Percentiles rank a stretch among this genome's conserved stretches.
Conservation (phyloP, 352 stramenopile species). For the Phytophthora parvispora region DNA sequence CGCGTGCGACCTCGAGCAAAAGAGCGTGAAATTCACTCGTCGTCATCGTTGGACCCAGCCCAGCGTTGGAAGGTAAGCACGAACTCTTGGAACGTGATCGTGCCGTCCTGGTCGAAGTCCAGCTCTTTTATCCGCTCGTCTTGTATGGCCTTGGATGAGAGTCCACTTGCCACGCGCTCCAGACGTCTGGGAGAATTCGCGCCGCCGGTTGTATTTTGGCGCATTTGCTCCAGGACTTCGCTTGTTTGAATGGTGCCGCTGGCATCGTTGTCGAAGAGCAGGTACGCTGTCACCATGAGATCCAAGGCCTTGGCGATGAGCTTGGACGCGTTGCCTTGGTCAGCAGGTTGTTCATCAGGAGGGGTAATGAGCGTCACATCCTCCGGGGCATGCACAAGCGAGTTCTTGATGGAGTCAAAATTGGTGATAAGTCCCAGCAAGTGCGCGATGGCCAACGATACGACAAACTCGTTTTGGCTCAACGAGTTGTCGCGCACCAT, state of each 20-base stretch:
- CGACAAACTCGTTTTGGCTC: slow-evolving; percentile 89
- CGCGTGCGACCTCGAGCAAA: background rate
- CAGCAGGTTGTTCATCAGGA: slow-evolving; percentile 29
- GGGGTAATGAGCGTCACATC: slow-evolving; percentile 43
- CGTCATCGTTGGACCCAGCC: slow-evolving; percentile 69
- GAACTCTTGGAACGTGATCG: slow-evolving; percentile 93
- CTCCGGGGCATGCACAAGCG: slow-evolving; percentile 42
- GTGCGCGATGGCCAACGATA: slow-evolving; percentile 87
- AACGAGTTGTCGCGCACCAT: slow-evolving; percentile 89
- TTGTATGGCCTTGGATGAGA: slow-evolving; percentile 70
- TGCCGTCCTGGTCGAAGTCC: slow-evolving; percentile 89
- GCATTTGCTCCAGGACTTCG: slow-evolving; percentile 77
- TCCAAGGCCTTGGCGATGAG: slow-evolving; percentile 80
- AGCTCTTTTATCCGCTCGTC: slow-evolving; percentile 90
- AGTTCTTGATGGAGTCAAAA: slow-evolving; percentile 61
- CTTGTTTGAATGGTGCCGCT: slow-evolving; percentile 86
- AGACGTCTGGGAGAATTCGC: slow-evolving; percentile 40
- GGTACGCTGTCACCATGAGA: slow-evolving; percentile 86
- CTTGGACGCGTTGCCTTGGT: slow-evolving; percentile 48
- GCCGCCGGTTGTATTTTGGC: slow-evolving; percentile 49
- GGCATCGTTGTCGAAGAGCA: slow-evolving; percentile 88
- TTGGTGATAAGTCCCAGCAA: slow-evolving; percentile 85
- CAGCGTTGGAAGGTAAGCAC: slow-evolving; percentile 91
- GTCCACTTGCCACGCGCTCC: slow-evolving; percentile 61
- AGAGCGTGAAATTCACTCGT: slow-evolving; percentile 11